Base-by-base conservation (phyloP, 2,329 filamentous ascomycete species). In the Juglanconis oblonga region DNA sequence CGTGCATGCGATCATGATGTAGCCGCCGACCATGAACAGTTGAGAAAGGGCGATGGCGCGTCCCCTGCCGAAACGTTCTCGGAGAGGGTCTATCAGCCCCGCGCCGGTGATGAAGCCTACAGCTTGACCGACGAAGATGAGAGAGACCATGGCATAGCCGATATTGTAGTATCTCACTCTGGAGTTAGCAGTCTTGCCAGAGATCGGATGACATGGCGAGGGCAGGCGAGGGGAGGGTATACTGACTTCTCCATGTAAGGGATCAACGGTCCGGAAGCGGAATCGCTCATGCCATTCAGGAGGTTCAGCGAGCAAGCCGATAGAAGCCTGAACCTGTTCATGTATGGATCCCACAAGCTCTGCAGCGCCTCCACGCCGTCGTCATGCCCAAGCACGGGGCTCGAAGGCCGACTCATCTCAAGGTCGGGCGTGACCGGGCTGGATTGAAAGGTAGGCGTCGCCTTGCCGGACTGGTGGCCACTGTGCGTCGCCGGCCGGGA, bases 81-180 rank as follows among this genome's bases (percentile, higher is more conserved):
- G 81, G 4, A 92, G 76, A 1, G 76, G 72, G 67, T 92, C 87
- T n/a, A 88, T 82, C 63, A 88, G 79, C 42, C 87, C 83, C 1
- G 91, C 91, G 1, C 89, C 88, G 11, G 81, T 72, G 68, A 96
- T 87, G 75, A 92, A 96, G 14, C 91, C 91, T 4, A 88, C 65
- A 0, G 91, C 90, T 66, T 90, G 90, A 49, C 87, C 84, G 35
- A 95, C 83, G 76, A 95, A 96, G 68, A 96, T 90, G 42, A 94
- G 77, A 2, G 91, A 94, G 3, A 95, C 89, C 8, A 91, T 74
- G 2, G 87, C 88, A 71, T 95, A 94, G 47, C 87, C 88, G 58
- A 95, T 91, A 60, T 80, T 66, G 69, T 94, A 96, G 67, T 89
- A 72, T 49, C 81, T 85, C 45, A 40, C 1, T 1, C 31, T 14